A percentile compares a stretch with the other conserved stretches of the same genome.
Evolutionary conservation across 2,329 filamentous ascomycete species (phyloP).

Genomic region (Fusarium fracticaudum): DNA sequence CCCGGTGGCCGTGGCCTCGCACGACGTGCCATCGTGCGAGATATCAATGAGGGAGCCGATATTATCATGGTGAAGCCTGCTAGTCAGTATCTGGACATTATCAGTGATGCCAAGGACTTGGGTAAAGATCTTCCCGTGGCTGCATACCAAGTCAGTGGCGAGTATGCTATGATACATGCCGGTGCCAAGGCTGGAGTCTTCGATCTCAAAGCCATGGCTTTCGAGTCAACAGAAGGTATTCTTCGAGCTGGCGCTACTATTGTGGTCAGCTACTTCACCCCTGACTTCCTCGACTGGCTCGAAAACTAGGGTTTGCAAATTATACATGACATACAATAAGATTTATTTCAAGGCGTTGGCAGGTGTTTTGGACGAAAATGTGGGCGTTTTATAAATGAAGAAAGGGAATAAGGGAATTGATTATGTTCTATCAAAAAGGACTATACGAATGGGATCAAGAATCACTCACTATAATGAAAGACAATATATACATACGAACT

Average conservation of each 20-base stretch:
- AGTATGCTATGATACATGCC: conserved; percentile 98
- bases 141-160: conserved; percentile 96
- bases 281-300: conserved; percentile 77
- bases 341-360: conserved; percentile 16
- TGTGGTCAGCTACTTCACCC: conserved; percentile 93
- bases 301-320: conserved; percentile 54
- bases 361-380: conserved; percentile 17
- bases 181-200: conserved; percentile 96
- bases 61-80: conserved; percentile 99
- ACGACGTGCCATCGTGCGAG: conserved; percentile 86
- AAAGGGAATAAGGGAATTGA: conserved; percentile 12
- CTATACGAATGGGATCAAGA: neutral
- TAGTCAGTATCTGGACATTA: conserved; percentile 95
- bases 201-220: conserved; percentile 92
- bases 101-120: conserved; percentile 95
- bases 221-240: conserved; percentile 94
- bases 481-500: neutral
- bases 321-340: conserved; percentile 9
- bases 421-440: neutral
- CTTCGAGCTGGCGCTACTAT: conserved; percentile 92
- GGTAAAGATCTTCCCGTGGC: conserved; percentile 91
- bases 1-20: conserved; percentile 92
- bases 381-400: conserved; percentile 13
- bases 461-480: neutral
- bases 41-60: conserved; percentile 93